Conservation (phyloP, 1,284 basidiomycete genomes). For the Pyrrhoderma lamaoense region DNA sequence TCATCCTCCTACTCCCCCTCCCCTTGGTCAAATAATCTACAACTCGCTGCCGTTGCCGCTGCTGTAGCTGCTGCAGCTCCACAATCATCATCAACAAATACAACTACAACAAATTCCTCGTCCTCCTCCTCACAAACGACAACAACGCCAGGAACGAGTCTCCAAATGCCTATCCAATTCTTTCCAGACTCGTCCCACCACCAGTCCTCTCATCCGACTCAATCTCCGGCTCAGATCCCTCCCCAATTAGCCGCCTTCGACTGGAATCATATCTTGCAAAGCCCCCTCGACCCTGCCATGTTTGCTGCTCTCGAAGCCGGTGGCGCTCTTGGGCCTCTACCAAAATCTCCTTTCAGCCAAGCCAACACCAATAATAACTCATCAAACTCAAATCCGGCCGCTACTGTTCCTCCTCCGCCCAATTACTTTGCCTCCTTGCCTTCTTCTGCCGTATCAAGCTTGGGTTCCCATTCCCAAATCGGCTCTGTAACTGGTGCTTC, state of each 20-base stretch:
- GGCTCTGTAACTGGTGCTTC: neutral
- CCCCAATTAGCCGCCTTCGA: slow-evolving; percentile 29
- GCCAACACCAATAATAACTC: too few species aligned
- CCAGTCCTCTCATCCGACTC: slow-evolving; percentile 18
- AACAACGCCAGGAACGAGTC: too few species aligned
- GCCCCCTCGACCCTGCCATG: slow-evolving; percentile 46
- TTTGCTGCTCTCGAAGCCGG: slow-evolving; percentile 54
- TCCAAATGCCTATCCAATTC: slow-evolving; percentile 12
- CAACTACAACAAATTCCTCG: too few species aligned
- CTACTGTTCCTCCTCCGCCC: too few species aligned
- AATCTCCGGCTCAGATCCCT: slow-evolving; percentile 7
- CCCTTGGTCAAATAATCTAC: too few species aligned
- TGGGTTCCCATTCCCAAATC: slow-evolving; percentile 9
- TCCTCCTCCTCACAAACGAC: too few species aligned
- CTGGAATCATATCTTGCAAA: slow-evolving; percentile 50
- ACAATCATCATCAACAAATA: too few species aligned
- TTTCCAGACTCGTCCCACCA: slow-evolving; percentile 21
- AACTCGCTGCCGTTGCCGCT: too few species aligned
- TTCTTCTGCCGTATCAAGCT: slow-evolving; percentile 7
- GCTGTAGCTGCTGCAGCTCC: too few species aligned
- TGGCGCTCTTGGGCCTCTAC: slow-evolving; percentile 36
- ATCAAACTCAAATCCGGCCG: too few species aligned
- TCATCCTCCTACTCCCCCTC: too few species aligned
- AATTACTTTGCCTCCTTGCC: slow-evolving; percentile 8
- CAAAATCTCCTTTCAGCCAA: too few species aligned